A percentile compares a stretch with the other conserved stretches of the same genome.
Evolutionary conservation across 1,284 basidiomycete genomes (phyloP).

Genomic region (Ustilago sp.): DNA sequence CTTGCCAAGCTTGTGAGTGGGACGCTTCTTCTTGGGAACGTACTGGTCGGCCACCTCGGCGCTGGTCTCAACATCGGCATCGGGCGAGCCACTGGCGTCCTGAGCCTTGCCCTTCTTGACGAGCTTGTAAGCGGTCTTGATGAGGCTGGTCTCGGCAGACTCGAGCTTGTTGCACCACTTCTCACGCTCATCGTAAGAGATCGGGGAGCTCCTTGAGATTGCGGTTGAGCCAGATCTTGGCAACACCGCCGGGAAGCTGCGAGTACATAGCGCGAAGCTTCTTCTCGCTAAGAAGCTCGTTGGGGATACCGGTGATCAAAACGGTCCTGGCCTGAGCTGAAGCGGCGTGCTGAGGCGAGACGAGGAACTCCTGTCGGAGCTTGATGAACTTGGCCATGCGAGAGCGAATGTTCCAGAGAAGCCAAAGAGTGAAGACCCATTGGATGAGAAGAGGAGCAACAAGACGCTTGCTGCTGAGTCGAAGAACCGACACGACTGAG

Average conservation of each 20-base stretch:
- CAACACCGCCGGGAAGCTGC: slow-evolving; percentile 84
- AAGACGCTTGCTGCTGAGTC: slow-evolving; percentile 57
- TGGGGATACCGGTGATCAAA: slow-evolving; percentile 88
- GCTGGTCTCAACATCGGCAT: slow-evolving; percentile 54
- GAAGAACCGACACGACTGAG: slow-evolving; percentile 77
- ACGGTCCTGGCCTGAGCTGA: slow-evolving; percentile 87
- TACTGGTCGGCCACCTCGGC: slow-evolving; percentile 61
- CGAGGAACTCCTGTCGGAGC: slow-evolving; percentile 85
- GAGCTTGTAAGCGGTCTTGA: slow-evolving; percentile 79
- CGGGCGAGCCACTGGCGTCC: slow-evolving; percentile 38
- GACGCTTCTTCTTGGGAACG: slow-evolving; percentile 72
- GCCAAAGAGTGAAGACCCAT: slow-evolving; percentile 74
- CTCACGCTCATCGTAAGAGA: slow-evolving; percentile 81
- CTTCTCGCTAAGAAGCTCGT: slow-evolving; percentile 77
- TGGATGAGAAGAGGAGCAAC: slow-evolving; percentile 62
- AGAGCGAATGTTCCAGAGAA: slow-evolving; percentile 81
- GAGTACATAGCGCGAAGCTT: slow-evolving; percentile 79
- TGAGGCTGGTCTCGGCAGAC: slow-evolving; percentile 81
- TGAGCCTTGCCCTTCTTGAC: slow-evolving; percentile 69
- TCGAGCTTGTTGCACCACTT: slow-evolving; percentile 84
- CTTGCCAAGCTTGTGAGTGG: slow-evolving; percentile 80
- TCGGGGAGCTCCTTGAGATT: slow-evolving; percentile 86
- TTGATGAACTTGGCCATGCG: slow-evolving; percentile 86
- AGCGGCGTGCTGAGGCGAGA: slow-evolving; percentile 78
- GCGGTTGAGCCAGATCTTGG: slow-evolving; percentile 87